Evolutionary conservation across 306 rosid genomes (phyloP), one percentile per base, ranked within the genome.

Genomic region (Purshia tridentata): DNA sequence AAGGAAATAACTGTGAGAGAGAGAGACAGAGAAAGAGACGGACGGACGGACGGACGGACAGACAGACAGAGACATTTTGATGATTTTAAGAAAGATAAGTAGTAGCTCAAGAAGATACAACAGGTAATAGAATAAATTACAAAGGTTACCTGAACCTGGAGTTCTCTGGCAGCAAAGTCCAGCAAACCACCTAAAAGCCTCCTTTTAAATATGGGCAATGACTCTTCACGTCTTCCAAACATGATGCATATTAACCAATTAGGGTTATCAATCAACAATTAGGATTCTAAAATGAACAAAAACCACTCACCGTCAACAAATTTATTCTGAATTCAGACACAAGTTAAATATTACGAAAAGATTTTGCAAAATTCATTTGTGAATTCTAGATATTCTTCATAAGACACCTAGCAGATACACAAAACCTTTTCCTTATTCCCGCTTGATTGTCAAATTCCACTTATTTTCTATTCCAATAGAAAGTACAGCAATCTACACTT

Each of bases 201-300:
- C 85, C 99, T 91, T 81, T 94, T 94, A 83, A 91, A 91, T 77
- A 90, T 84, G 52, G 99, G 96, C 72, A 94, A 81, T 0, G 96
- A 87, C 81, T 94, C 96, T 84, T 94, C 97, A 1, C 97, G 95
- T 81, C 99, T 94, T 83, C 78, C 86, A 85, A 81, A 69, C n/a
- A 77, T 35, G 29, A 77, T 45, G 72, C 63, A 81, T 75, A 83
- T 67, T 48, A 77, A 68, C 78, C 74, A 77, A 63, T 76, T 69
- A 78, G 61, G 70, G 70, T 20, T 22, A 74, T 67, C 48, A 68
- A 22, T 59, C 41, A 72, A 72, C 69, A 51, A 61, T 35, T 52
- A 40, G 39, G 48, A 13, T 18, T 50, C 18, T 4, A 47, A 72
- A n/a, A 69, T 35, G 63, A 77, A 44, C 22, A 47, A 6, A 77